Evolutionary conservation across 2,329 filamentous ascomycete genomes (phyloP).

Genomic region (Cephalotrichum gorgonifer): DNA sequence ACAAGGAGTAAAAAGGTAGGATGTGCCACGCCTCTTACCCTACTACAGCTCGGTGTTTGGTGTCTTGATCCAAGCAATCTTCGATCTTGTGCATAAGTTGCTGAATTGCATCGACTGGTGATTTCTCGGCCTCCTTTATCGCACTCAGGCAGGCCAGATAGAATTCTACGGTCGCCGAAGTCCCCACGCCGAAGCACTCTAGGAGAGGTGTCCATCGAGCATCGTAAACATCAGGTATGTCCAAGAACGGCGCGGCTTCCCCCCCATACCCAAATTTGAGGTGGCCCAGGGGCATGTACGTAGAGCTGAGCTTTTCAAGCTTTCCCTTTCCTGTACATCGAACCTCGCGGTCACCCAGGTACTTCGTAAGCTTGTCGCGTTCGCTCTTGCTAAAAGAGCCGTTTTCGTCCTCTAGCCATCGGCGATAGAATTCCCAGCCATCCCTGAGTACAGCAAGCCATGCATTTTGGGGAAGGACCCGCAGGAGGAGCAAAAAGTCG

Average conservation of each 20-base stretch:
- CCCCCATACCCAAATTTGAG: background rate
- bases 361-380: background rate
- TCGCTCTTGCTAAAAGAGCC: background rate
- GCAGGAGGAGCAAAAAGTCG: background rate
- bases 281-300: background rate
- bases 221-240: slow-evolving; percentile 2
- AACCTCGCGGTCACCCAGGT: background rate
- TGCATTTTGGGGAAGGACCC: background rate
- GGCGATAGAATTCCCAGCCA: slow-evolving; percentile 5
- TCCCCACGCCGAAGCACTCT: background rate
- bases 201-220: slow-evolving; percentile 2
- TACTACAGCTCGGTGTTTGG: background rate
- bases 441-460: slow-evolving; percentile 6
- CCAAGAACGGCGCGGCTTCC: slow-evolving; percentile 3
- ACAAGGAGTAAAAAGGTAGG: background rate
- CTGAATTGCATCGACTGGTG: background rate
- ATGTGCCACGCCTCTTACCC: background rate
- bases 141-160: slow-evolving; percentile 2
- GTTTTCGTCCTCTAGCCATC: background rate
- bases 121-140: background rate
- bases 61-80: background rate
- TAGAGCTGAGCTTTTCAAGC: background rate
- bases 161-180: background rate
- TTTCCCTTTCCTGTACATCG: background rate
- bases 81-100: slow-evolving; percentile 1